Evolutionary conservation across 208 protist genomes (phyloP), one percentile per base, ranked within the genome.

Genomic region (Trypanosoma rangeli): DNA sequence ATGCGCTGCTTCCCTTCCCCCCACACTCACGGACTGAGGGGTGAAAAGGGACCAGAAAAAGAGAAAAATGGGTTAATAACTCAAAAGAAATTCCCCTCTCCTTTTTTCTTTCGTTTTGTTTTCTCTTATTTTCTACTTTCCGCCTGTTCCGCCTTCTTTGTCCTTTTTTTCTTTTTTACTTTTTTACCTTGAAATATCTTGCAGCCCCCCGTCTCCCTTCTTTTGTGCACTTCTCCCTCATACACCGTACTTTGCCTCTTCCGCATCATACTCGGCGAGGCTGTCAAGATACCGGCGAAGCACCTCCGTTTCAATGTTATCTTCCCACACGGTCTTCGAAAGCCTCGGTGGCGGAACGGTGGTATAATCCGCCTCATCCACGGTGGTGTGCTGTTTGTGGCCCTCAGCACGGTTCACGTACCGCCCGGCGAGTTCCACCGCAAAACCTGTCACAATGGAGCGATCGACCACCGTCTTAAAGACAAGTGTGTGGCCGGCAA

Each of bases 241-340:
- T 24, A 94, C 88, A 61, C 92, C 92, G 50, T 68, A 82, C 82
- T 94, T 92, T 20, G 86, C 64, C 77, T 97, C 92, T 81, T 97
- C 89, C 22, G 78, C 77, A 58, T 97, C 92, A 81, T 88, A 97
- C 49, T 82, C 73, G 35, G 87, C 65, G 28, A 97, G 88, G 57
- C 78, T 81, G 73, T 97, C 87, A 39, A 94, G 86, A 70, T 92
- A 97, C 68, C 87, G 85, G 73, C 82, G 80, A 37, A 95, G 79
- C 68, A 93, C 81, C 80, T 95, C 87, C 22, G 89, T 93, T 73
- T 94, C 89, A 65, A 94, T 85, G 71, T 93, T 97, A 72, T 94
- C 86, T 55, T 89, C 87, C 86, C 85, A 97, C 4, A 72, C 68
- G 12, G 92, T 97, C 65, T 79, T 80, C 49, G 64, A 26, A 57